A percentile compares a stretch with the other conserved stretches of the same genome.
phyloP scores from a whole-genome alignment of 2,329 filamentous ascomycete species.

The Pyricularia sp. region DNA sequence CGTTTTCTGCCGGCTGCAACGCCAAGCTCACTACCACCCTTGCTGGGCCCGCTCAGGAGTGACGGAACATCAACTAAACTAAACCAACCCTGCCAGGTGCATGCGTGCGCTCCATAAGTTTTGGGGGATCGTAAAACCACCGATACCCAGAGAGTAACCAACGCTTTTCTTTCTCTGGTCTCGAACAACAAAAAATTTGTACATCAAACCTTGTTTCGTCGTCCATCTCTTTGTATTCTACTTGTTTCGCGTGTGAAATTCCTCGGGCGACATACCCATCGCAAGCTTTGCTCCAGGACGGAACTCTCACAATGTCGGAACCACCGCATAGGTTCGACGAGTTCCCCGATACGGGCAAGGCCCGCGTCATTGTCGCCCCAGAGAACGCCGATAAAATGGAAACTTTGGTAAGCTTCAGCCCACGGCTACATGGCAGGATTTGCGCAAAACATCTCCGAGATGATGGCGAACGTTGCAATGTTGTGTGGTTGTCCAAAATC shows the following conservation, averaged over 20 bases:
- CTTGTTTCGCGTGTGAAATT: background rate
- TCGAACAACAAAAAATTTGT: background rate
- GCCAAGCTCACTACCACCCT: background rate
- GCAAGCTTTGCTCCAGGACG: background rate
- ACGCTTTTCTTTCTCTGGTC: background rate
- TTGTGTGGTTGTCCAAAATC: background rate
- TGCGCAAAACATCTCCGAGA: background rate
- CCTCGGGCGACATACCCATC: background rate
- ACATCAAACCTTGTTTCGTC: background rate
- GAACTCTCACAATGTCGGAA: background rate
- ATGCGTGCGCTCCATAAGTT: slow-evolving; percentile 1
- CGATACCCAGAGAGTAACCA: background rate
- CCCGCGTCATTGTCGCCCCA: slow-evolving; percentile 41
- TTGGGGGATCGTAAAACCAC: background rate
- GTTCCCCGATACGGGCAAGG: slow-evolving; percentile 30
- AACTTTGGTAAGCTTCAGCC: slow-evolving; percentile 38
- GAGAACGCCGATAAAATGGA: slow-evolving; percentile 40
- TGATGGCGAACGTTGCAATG: background rate
- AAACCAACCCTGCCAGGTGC: background rate
- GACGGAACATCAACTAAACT: background rate
- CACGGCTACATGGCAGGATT: background rate
- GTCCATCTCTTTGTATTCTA: background rate
- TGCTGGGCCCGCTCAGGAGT: background rate
- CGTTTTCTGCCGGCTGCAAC: background rate
- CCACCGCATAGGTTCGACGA: background rate